Conservation (phyloP, 139 green algal genomes). For the Coelastrella sp. region DNA sequence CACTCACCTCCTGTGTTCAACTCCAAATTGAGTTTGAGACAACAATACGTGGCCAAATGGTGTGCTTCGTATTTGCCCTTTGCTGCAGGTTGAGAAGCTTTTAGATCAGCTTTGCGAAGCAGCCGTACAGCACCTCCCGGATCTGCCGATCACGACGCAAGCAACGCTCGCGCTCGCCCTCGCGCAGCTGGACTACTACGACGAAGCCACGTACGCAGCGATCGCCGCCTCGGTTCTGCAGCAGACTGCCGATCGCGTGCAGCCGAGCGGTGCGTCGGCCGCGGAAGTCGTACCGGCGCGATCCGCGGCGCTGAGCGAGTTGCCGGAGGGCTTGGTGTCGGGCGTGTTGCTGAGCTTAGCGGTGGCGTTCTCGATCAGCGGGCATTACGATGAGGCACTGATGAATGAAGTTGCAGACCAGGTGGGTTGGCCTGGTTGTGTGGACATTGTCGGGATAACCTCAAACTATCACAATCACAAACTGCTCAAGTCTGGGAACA, state of each 20-base stretch:
- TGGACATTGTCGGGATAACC: too few relatives aligned
- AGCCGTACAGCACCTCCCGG: not conserved
- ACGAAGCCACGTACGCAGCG: slow-evolving; percentile 1
- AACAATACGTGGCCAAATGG: too few relatives aligned
- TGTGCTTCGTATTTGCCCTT: too few relatives aligned
- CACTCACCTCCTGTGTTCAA: too few relatives aligned
- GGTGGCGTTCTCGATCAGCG: slow-evolving; percentile 1
- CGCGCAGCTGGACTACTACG: slow-evolving; percentile 37
- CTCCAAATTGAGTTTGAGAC: too few relatives aligned
- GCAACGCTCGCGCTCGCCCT: slow-evolving; percentile 37
- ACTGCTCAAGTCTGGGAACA: too few relatives aligned
- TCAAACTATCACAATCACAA: too few relatives aligned
- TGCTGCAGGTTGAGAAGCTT: slow-evolving; percentile 39
- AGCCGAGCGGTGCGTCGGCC: not conserved
- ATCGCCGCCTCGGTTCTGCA: not conserved
- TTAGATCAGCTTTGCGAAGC: slow-evolving; percentile 22
- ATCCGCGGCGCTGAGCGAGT: not conserved
- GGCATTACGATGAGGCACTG: slow-evolving; percentile 37
- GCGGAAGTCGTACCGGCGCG: not conserved
- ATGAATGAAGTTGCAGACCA: slow-evolving; percentile 13
- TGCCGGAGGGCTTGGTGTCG: slow-evolving; percentile 5
- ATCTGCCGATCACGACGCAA: slow-evolving; percentile 7
- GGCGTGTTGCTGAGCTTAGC: slow-evolving; percentile 22
- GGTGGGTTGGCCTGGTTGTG: not conserved
- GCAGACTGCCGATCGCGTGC: not conserved